These are phyloP conservation scores for Cytospora schulzeri DNA, from an alignment of 2,329 filamentous ascomycete species.

Conservation along the genomic window DNA sequence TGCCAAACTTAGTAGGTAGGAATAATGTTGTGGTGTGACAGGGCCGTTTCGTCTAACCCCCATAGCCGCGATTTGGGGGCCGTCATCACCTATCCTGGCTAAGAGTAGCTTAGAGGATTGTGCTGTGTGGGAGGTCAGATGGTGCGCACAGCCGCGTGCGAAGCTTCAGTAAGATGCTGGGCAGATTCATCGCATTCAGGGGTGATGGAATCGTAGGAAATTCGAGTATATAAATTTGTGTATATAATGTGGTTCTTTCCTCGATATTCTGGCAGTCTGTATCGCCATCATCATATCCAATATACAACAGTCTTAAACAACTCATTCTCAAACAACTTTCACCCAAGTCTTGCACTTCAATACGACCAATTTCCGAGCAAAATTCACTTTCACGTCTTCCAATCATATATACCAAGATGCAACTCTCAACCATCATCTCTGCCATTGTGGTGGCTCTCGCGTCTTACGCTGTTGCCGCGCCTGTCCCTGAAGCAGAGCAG, in stretches of 20 bases:
- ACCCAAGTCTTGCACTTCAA: background rate
- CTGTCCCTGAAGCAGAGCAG: background rate
- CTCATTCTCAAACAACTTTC: background rate
- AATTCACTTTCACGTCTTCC: background rate
- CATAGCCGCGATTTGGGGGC: conserved; percentile 13
- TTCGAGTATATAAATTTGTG: background rate
- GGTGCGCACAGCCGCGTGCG: conserved; percentile 17
- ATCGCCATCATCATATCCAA: conserved; percentile 8
- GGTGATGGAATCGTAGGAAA: background rate
- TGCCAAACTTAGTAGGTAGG: background rate
- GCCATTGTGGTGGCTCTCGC: conserved; percentile 16
- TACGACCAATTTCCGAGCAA: background rate
- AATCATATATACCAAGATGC: conserved; percentile 18
- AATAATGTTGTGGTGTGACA: conserved; percentile 5
- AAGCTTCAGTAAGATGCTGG: background rate
- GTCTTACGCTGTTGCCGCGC: conserved; percentile 4
- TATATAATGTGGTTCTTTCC: background rate
- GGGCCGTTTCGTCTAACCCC: background rate
- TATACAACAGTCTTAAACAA: background rate
- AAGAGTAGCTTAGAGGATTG: background rate
- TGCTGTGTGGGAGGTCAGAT: conserved; percentile 13
- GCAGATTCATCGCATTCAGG: background rate
- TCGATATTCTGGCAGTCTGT: background rate
- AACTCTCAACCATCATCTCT: conserved; percentile 14
- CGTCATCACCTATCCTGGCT: conserved; percentile 9